Conservation (phyloP, 768 basidiomycete species). For the Xerocomus brunneocitrinus region DNA sequence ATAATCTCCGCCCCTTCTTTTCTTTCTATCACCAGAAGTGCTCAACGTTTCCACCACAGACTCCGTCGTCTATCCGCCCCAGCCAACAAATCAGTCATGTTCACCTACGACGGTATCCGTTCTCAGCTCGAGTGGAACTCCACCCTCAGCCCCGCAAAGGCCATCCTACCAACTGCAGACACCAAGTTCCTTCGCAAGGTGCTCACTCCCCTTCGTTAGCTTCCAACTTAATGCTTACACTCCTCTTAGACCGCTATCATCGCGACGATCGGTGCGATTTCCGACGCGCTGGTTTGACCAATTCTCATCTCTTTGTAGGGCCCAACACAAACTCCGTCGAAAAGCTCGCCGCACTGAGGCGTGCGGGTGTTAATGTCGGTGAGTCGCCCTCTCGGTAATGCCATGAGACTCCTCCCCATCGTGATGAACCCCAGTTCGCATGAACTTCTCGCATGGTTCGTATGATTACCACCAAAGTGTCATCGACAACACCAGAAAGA, state of each 20-base stretch:
- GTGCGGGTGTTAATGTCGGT: slow-evolving; percentile 98
- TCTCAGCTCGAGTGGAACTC: slow-evolving; percentile 95
- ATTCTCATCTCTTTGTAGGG: slow-evolving; percentile 42
- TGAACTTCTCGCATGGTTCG: slow-evolving; percentile 99
- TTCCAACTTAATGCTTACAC: slow-evolving; percentile 2
- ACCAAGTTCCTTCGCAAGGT: slow-evolving; percentile 94
- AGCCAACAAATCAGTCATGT: slow-evolving; percentile 37
- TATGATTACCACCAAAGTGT: slow-evolving; percentile 99
- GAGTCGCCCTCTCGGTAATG: slow-evolving; percentile 29
- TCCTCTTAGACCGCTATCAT: slow-evolving; percentile 84
- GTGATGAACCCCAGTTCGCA: slow-evolving; percentile 65
- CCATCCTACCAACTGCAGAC: slow-evolving; percentile 65
- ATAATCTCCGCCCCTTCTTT: slow-evolving; percentile 9
- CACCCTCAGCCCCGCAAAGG: slow-evolving; percentile 67
- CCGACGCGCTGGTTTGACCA: background rate
- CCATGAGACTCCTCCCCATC: slow-evolving; percentile 4
- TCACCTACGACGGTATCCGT: slow-evolving; percentile 53
- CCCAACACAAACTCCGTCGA: slow-evolving; percentile 94
- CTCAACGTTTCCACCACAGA: slow-evolving; percentile 13
- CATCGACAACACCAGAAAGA: slow-evolving; percentile 93
- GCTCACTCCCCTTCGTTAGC: slow-evolving; percentile 14
- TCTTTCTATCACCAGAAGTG: slow-evolving; percentile 14
- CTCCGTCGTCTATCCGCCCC: slow-evolving; percentile 9
- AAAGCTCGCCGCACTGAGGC: slow-evolving; percentile 76
- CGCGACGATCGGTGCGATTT: slow-evolving; percentile 84